phyloP scores from a whole-genome alignment of 768 basidiomycete genomes.

The Tephrocybe sp. region DNA sequence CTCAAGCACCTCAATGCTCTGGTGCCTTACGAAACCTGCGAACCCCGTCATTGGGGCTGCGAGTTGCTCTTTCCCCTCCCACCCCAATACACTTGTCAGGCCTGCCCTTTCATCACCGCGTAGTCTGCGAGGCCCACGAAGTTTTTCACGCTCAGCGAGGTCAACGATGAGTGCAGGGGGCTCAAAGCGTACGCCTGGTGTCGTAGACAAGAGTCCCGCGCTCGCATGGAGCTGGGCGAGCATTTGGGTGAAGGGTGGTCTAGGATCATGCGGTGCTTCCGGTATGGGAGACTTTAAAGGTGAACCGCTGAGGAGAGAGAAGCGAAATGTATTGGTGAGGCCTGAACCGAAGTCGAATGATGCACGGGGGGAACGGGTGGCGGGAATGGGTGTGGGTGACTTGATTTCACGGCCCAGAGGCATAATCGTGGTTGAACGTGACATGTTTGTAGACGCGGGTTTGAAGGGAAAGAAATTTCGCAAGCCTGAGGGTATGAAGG shows the following conservation, averaged over 20 bases:
- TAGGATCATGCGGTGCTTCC: slow-evolving; percentile 11
- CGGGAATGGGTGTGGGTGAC: background rate
- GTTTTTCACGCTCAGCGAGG: slow-evolving; percentile 49
- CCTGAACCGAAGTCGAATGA: slow-evolving; percentile 26
- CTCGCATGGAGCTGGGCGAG: slow-evolving; percentile 39
- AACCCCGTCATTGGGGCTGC: slow-evolving; percentile 48
- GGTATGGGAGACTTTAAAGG: slow-evolving; percentile 11
- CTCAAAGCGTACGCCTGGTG: slow-evolving; percentile 44
- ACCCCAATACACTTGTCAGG: slow-evolving; percentile 54
- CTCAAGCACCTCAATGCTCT: slow-evolving; percentile 15
- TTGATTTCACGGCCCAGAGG: slow-evolving; percentile 19
- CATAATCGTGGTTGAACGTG: slow-evolving; percentile 20
- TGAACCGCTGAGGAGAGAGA: slow-evolving; percentile 3
- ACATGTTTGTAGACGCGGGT: slow-evolving; percentile 3
- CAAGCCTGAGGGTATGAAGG: slow-evolving; percentile 38
- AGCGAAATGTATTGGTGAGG: slow-evolving; percentile 13
- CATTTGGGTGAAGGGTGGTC: slow-evolving; percentile 34
- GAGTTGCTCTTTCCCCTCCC: slow-evolving; percentile 45
- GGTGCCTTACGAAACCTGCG: slow-evolving; percentile 40
- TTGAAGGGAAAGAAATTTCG: slow-evolving; percentile 39
- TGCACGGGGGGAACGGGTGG: slow-evolving; percentile 14
- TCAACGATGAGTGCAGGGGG: slow-evolving; percentile 46
- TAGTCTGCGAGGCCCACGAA: slow-evolving; percentile 26
- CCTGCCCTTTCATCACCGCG: slow-evolving; percentile 57
- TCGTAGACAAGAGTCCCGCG: slow-evolving; percentile 47